Evolutionary conservation across 805 yeast genomes (phyloP), one percentile per base, ranked within the genome.

Genomic region (Sporopachydermia quercuum): DNA sequence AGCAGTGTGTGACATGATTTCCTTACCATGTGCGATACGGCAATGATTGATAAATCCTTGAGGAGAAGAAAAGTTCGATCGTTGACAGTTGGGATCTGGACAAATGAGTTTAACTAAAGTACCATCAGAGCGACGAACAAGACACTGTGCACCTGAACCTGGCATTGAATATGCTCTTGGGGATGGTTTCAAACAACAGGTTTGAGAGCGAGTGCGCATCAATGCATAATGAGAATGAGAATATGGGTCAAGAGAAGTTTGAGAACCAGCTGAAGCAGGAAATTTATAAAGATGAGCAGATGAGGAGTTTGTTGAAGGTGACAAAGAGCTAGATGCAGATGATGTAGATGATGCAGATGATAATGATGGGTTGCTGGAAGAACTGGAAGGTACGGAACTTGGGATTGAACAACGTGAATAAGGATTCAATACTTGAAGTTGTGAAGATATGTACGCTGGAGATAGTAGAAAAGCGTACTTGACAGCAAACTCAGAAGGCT

Each of bases 31-130:
- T 5, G 86, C 80, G 17, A 78, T 67, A 43, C 91, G 63, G 40
- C 79, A 71, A 54, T 82, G 93, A 53, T 80, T 82, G 30, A 80
- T 65, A 47, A 82, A 79, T 13, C 91, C 91, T 52, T 82, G 91
- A 0, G 86, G 83, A 11, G 81, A 72, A 5, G 83, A 76, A 51
- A 82, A 82, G 45, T 79, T 81, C 35, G 74, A 66, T 39, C 87
- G 56, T 6, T 63, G 68, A 56, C 94, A 82, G 13, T n/a, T n/a
- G 30, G 30, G 13, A 39, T 66, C 70, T 1, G 76, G 71, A 53
- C 94, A 82, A 5, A 74, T 74, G 30, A 82, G 63, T 38, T 75
- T 65, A 2, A 82, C 85, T 15, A 78, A 57, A 1, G 78, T 64
- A 2, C 87, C 87, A 53, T 82, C 91, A n/a, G 43, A 18, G 5